Evolutionary conservation across 345 rosid genomes (phyloP), one percentile per base, ranked within the genome.

Genomic region (Citrus trifoliata): DNA sequence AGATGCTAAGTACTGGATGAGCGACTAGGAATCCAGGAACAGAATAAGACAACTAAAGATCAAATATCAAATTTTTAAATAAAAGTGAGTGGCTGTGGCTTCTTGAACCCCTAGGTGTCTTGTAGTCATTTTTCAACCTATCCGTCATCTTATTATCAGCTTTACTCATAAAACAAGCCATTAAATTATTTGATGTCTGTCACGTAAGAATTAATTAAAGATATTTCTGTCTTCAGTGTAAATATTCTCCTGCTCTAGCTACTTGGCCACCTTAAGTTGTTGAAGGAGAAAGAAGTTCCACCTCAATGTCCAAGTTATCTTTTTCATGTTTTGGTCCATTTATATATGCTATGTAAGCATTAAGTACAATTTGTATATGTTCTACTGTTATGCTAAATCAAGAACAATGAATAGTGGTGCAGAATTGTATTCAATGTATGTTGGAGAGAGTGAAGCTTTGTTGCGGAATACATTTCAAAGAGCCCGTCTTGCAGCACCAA

Each of bases 391-490:
- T 24, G 14, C 78, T 66, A 63, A 62, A 25, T 62, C 60, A 70
- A 30, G 51, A 65, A 71, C 65, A 62, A 67, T 64, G 27, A 78
- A 70, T 82, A 93, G 98, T 82, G 96, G 99, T 80, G 96, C 98
- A 75, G 98, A 95, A 82, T 84, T 95, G 58, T 93, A 89, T 78
- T 95, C 99, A 2, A 93, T 92, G 98, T 95, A 95, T 83, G 99
- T 95, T 78, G 99, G 98, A 79, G 99, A 95, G 88, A 96, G 99
- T 74, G 99, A 95, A 89, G 96, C 98, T 66, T 86, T 94, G 76
- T 77, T 93, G 82, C 90, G 97, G 13, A 89, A 87, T 82, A 95
- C 94, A 69, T 95, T 95, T 86, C 91, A 85, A 28, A 91, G 98
- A 85, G 99, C 98, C 76, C 88, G 95, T 61, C 95, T 92, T 78